Evolutionary conservation across 2,329 filamentous ascomycete species (phyloP), one percentile per base, ranked within the genome.

Genomic region (Meredithiella fracta): DNA sequence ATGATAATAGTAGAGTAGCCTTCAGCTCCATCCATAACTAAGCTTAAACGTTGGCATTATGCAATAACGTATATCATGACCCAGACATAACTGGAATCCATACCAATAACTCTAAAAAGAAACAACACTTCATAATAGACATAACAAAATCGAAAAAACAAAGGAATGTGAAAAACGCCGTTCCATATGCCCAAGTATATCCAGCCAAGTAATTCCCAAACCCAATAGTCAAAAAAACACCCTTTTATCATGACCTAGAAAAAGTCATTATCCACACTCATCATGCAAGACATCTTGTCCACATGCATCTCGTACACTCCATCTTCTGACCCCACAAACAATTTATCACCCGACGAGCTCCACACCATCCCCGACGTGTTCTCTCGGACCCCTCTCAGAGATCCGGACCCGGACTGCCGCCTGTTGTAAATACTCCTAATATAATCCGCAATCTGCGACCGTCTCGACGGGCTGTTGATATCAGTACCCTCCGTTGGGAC

Each of bases 301-400:
- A 90, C 74, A 34, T 74, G 76, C 62, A 86, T 79, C 67, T 89
- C 83, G 63, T 86, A 86, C 55, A 90, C 83, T 56, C 85, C 85
- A 61, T 86, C 80, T 64, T 86, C 81, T 34, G 79, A 77, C 20
- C 77, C 80, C 42, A 82, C 70, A 62, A 77, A 83, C 79, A 83
- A 62, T 22, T 68, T 72, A 50, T 71, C 72, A 1, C 80, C 80
- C 62, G 82, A 76, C 37, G 77, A 73, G 60, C 77, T 80, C 80
- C 80, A 83, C 22, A 73, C 70, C 61, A 81, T 66, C 1, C 80
- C 80, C 9, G 79, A 76, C 1, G 80, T 83, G 54, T 81, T 78
- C 51, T 79, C 74, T 2, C 73, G 69, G 42, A 34, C 11, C 11
- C 73, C 71, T 4, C 14, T 11, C 17, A n/a, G 25, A 6, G 26